These are phyloP conservation scores for Rhodotorula toruloides DNA, from an alignment of 768 basidiomycete species.

Conservation along the genomic window DNA sequence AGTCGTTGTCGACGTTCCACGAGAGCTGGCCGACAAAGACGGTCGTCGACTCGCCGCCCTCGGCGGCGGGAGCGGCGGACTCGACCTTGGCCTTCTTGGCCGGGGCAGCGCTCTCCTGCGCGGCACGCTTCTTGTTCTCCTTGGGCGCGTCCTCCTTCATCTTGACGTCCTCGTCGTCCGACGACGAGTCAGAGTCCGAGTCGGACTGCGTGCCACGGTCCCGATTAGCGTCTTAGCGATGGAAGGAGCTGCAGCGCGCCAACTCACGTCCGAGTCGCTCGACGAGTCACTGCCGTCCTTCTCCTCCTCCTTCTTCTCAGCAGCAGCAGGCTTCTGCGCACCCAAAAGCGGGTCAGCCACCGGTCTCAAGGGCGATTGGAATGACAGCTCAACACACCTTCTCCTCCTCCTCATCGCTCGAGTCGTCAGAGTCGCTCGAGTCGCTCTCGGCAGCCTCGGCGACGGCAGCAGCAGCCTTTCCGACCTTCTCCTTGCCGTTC, in stretches of 20 bases:
- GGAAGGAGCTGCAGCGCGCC: no score
- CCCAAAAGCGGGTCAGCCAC: background rate
- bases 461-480: conserved; percentile 28
- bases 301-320: no score
- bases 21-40: conserved; percentile 90
- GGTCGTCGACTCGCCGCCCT: conserved; percentile 54
- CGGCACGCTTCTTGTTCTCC: conserved; percentile 38
- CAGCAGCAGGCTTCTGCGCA: no score
- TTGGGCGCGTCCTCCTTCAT: conserved; percentile 24
- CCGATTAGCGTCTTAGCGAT: no score
- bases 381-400: background rate
- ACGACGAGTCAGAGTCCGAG: conserved; percentile 17
- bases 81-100: conserved; percentile 79
- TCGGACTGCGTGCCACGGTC: no score
- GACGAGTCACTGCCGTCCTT: no score
- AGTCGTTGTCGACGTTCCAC: conserved; percentile 96
- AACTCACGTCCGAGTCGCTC: no score
- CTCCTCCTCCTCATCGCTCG: conserved; percentile 14
- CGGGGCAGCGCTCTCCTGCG: conserved; percentile 48
- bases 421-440: conserved; percentile 30
- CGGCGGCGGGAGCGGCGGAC: conserved; percentile 50
- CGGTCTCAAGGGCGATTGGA: background rate
- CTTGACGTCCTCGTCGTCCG: conserved; percentile 21
- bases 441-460: background rate
- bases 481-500: conserved; percentile 28